Conservation (phyloP, 179 eudicot species). For the Heliamphora pulchella region DNA sequence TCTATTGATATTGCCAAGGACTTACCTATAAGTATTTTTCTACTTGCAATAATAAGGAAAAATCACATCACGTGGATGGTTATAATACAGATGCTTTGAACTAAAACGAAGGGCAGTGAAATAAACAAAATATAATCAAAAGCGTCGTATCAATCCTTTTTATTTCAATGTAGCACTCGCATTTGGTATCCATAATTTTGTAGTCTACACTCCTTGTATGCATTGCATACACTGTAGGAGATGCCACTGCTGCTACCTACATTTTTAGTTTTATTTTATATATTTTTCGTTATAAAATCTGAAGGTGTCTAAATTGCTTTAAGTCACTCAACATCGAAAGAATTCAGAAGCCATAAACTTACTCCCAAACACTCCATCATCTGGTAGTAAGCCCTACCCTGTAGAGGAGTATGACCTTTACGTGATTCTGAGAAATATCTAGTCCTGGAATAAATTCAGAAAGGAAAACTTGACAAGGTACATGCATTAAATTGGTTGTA, state of each 20-base stretch:
- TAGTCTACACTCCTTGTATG: no score
- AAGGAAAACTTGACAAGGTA: slow-evolving; percentile 14
- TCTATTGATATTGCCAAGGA: no score
- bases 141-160: neutral
- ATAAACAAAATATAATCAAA: neutral
- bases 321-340: neutral
- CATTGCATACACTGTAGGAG: no score
- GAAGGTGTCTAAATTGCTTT: neutral
- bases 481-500: neutral
- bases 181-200: neutral
- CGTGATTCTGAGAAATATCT: slow-evolving; percentile 97
- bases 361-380: slow-evolving; percentile 99
- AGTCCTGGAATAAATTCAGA: slow-evolving; percentile 52
- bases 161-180: neutral
- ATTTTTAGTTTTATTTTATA: neutral
- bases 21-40: neutral
- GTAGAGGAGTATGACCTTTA: slow-evolving; percentile 93
- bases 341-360: slow-evolving; percentile 28
- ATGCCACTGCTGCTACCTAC: neutral
- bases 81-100: neutral
- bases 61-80: neutral
- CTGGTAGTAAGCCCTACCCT: slow-evolving; percentile 98
- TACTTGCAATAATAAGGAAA: slow-evolving; percentile 8
- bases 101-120: neutral
- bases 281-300: neutral